Evolutionary conservation across 202 grass and related monocot species (phyloP).

Genomic region (Brachypodium distachyon): DNA sequence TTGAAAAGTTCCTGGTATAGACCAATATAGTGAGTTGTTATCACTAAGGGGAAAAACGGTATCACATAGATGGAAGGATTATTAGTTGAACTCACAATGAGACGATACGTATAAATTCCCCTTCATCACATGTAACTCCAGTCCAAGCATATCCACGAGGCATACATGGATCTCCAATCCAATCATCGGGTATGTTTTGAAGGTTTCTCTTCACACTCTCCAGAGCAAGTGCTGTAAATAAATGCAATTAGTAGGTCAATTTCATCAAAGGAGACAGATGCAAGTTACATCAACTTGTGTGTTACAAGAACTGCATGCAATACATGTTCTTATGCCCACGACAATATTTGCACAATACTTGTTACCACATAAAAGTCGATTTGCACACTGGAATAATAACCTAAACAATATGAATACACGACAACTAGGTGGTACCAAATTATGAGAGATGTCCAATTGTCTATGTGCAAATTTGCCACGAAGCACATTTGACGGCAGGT

Average conservation of each 20-base stretch:
- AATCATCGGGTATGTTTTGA: slow-evolving; percentile 59
- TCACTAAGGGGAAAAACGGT: neutral
- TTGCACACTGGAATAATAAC: neutral
- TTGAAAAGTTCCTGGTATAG: slow-evolving; percentile 68
- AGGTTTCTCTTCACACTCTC: slow-evolving; percentile 54
- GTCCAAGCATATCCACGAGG: slow-evolving; percentile 75
- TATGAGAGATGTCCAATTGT: neutral
- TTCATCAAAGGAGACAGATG: neutral
- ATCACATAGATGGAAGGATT: slow-evolving; percentile 11
- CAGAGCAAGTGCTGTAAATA: slow-evolving; percentile 51
- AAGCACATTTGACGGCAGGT: neutral
- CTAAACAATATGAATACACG: neutral
- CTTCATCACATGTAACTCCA: slow-evolving; percentile 72
- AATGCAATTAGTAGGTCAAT: slow-evolving; percentile 8
- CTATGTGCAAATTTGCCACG: neutral
- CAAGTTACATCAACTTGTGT: neutral
- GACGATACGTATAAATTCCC: slow-evolving; percentile 48
- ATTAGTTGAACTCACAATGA: slow-evolving; percentile 57
- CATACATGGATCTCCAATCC: slow-evolving; percentile 93
- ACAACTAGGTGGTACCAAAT: neutral
- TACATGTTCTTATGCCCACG: neutral
- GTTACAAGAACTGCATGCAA: neutral
- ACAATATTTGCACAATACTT: neutral
- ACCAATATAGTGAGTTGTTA: slow-evolving; percentile 12
- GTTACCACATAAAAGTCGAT: neutral